A percentile compares a stretch with the other conserved stretches of the same genome.
phyloP scores from a whole-genome alignment of 2,329 filamentous ascomycete species.

The Orbilia javanica region DNA sequence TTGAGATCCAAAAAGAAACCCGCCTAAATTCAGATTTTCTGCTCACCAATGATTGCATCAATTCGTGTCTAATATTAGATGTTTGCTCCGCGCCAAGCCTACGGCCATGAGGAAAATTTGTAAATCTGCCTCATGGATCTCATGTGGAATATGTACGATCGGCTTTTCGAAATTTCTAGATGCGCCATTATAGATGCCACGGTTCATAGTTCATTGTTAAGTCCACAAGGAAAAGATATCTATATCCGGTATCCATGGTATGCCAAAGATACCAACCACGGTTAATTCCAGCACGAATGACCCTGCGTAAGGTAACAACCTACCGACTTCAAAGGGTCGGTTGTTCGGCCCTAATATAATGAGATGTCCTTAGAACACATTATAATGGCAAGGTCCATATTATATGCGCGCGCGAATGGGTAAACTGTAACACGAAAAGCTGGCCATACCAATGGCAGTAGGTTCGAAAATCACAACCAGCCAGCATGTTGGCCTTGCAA shows the following conservation, averaged over 20 bases:
- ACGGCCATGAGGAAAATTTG: not conserved
- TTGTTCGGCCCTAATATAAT: not conserved
- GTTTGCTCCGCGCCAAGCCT: not conserved
- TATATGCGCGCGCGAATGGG: not conserved
- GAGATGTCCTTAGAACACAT: not conserved
- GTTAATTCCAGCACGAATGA: not conserved
- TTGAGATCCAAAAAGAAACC: constrained; percentile 5
- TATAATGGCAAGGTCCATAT: not conserved
- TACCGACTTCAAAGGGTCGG: not conserved
- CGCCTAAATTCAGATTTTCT: constrained; percentile 12
- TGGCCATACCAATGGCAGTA: not conserved
- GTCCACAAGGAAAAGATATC: not conserved
- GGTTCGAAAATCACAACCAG: not conserved
- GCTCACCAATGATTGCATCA: not conserved
- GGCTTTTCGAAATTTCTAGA: not conserved
- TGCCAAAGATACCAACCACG: not conserved
- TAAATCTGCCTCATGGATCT: not conserved
- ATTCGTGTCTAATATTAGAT: constrained; percentile 22
- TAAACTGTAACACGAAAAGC: not conserved
- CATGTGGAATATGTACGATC: not conserved
- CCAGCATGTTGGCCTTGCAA: too few relatives aligned
- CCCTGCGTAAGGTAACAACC: not conserved
- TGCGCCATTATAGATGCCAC: not conserved
- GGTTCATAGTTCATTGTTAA: not conserved
- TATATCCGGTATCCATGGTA: constrained; percentile 16